Percentiles rank a stretch among this genome's conserved stretches.
phyloP scores from a whole-genome alignment of 352 stramenopile genomes.

The Achlya hypogyna region DNA sequence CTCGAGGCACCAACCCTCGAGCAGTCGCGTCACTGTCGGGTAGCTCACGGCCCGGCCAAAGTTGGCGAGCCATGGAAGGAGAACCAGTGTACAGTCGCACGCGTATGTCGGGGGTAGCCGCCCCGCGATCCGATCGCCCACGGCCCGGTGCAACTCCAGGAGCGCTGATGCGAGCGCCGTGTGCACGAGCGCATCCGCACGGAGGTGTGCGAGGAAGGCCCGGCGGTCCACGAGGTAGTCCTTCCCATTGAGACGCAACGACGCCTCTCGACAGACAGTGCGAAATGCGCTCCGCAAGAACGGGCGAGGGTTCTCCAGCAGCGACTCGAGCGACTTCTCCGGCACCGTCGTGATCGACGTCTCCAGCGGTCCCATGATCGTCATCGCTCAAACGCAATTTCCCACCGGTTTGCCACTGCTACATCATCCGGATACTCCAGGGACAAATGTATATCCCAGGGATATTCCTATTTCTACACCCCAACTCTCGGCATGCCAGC shows the following conservation, averaged over 20 bases:
- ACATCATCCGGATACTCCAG: no score
- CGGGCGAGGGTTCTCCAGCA: neutral
- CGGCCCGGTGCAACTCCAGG: neutral
- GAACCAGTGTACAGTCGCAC: neutral
- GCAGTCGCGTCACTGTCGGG: neutral
- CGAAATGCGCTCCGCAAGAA: neutral
- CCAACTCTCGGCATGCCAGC: no score
- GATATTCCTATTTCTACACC: no score
- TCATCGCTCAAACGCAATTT: no score
- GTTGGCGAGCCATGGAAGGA: neutral
- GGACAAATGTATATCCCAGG: no score
- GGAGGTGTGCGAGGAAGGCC: neutral
- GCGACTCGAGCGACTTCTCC: no score
- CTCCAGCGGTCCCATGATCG: no score
- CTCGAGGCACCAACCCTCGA: neutral
- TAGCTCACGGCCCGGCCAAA: slow-evolving; percentile 13
- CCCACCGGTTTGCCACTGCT: no score
- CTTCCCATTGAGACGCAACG: slow-evolving; percentile 26
- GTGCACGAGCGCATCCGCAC: neutral
- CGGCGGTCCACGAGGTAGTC: slow-evolving; percentile 7
- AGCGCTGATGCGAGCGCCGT: neutral
- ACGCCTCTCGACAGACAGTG: neutral
- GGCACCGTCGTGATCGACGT: no score
- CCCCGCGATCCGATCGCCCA: neutral
- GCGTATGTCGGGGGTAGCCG: neutral